These are phyloP conservation scores for Pittosporum tobira DNA, from an alignment of 129 eudicot genomes.

Conservation along the genomic window DNA sequence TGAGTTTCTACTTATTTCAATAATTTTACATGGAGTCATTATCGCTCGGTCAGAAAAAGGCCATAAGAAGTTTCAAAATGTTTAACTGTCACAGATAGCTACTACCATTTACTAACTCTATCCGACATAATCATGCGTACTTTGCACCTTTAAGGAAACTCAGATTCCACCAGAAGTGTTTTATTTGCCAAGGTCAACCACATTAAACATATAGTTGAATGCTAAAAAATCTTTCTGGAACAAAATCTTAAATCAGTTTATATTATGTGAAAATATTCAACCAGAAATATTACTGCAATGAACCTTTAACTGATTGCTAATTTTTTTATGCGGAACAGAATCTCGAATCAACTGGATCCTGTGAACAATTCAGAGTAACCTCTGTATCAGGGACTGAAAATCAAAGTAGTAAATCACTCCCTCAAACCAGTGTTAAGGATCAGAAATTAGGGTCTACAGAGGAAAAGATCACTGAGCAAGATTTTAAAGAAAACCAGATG, in stretches of 20 bases:
- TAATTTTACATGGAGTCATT: background rate
- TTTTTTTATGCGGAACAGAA: constrained; percentile 5
- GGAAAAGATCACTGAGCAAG: background rate
- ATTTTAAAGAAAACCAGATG: background rate
- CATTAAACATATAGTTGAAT: background rate
- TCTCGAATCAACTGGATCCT: constrained; percentile 1
- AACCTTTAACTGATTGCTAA: background rate
- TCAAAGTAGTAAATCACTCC: constrained; percentile 3
- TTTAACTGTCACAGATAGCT: background rate
- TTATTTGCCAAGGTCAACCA: background rate
- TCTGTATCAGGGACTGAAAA: constrained; percentile 2
- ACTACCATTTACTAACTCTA: background rate
- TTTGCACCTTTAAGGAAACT: background rate
- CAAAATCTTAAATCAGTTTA: background rate
- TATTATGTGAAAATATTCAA: too few species aligned
- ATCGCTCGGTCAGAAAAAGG: background rate
- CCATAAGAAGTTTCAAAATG: background rate
- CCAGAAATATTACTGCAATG: background rate
- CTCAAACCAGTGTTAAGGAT: constrained; percentile 1
- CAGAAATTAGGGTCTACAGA: background rate
- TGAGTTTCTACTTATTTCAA: background rate
- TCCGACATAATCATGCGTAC: background rate
- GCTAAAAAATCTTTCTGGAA: too few species aligned
- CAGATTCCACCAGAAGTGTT: background rate
- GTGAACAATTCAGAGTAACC: background rate